Evolutionary conservation across 768 basidiomycete genomes (phyloP).

Genomic region (Mycena floridula): DNA sequence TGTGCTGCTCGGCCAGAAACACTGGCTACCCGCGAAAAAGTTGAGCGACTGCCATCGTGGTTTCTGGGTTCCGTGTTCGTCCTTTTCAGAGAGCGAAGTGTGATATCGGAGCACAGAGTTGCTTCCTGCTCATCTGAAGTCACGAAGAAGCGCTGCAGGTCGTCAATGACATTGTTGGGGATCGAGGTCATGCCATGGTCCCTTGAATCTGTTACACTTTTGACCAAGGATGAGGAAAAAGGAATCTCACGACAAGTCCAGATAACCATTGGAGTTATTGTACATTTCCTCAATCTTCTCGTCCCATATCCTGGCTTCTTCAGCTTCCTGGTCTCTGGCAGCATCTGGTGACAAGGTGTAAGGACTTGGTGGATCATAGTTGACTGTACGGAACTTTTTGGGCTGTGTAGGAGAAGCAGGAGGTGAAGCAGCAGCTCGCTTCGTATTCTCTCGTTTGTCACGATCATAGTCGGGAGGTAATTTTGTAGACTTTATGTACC

Average conservation of each 20-base stretch:
- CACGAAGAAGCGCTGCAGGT: background rate
- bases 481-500: background rate
- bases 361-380: no score
- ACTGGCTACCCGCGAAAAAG: no score
- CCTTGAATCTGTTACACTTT: background rate
- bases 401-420: no score
- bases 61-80: no score
- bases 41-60: no score
- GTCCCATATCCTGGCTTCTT: background rate
- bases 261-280: background rate
- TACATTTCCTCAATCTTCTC: background rate
- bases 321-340: background rate
- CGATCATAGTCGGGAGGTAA: background rate
- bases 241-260: background rate
- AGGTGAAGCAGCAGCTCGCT: no score
- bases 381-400: background rate
- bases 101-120: no score
- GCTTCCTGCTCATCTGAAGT: background rate
- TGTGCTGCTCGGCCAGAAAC: no score
- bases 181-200: background rate
- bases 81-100: no score
- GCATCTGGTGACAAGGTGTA: no score
- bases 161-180: background rate
- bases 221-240: background rate
- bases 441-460: no score